These are phyloP conservation scores for Porcisia hertigi DNA, from an alignment of 208 protist species.

Conservation along the genomic window DNA sequence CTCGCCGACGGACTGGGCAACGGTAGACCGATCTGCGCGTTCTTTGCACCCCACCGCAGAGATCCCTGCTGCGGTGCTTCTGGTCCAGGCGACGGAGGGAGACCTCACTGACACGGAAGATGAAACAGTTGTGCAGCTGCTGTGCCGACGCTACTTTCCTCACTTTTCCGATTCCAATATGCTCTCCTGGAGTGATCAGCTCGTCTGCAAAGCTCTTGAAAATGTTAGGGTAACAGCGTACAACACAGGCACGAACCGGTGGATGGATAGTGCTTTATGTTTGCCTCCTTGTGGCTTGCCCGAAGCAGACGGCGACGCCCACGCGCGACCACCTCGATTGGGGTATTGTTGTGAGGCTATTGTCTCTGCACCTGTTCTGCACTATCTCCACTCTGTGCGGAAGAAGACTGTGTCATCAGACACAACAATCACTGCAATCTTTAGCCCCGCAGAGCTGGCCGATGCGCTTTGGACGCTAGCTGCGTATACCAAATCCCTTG, in stretches of 20 bases:
- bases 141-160: background rate
- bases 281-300: background rate
- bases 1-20: background rate
- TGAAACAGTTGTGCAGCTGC: background rate
- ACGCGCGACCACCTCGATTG: no score
- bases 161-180: background rate
- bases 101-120: background rate
- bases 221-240: background rate
- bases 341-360: no score
- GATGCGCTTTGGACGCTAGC: background rate
- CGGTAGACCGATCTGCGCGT: background rate
- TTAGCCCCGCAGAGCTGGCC: background rate
- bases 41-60: no score
- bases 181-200: constrained; percentile 4
- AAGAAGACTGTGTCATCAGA: background rate
- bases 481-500: background rate
- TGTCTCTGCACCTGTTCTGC: constrained; percentile 3
- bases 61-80: background rate
- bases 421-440: background rate
- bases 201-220: background rate
- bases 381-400: background rate
- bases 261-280: no score
- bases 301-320: background rate
- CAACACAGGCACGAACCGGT: no score
- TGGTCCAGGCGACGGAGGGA: constrained; percentile 11